These are phyloP conservation scores for Gossypium raimondii DNA, from an alignment of 345 rosid genomes.

Conservation along the genomic window DNA sequence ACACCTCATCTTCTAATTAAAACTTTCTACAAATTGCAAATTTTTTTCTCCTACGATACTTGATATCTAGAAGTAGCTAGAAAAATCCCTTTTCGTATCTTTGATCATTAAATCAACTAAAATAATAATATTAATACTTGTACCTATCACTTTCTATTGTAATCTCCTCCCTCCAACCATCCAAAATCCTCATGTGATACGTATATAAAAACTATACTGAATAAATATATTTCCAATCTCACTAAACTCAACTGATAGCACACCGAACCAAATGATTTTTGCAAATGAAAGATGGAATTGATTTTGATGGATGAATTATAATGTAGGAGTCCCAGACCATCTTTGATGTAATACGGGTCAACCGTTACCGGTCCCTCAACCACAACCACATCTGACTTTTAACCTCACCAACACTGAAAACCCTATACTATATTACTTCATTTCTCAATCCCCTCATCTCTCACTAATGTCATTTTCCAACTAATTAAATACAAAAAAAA, in stretches of 20 bases:
- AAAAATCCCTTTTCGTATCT: background rate
- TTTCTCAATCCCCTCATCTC: background rate
- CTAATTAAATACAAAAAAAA: background rate
- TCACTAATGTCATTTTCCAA: background rate
- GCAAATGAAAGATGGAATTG: background rate
- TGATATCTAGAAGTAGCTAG: background rate
- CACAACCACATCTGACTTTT: background rate
- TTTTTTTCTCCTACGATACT: background rate
- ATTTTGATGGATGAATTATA: conserved; percentile 7
- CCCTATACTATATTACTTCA: background rate
- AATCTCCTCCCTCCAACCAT: background rate
- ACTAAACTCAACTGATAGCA: background rate
- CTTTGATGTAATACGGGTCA: conserved; percentile 2
- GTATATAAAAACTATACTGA: no score
- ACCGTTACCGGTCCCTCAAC: conserved; percentile 9
- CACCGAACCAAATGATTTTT: background rate
- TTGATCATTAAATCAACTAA: background rate
- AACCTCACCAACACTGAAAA: background rate
- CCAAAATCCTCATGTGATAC: background rate
- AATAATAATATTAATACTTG: background rate
- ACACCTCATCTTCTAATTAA: background rate
- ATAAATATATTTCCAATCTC: background rate
- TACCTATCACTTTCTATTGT: background rate
- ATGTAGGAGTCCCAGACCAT: background rate
- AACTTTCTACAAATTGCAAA: background rate